phyloP scores from a whole-genome alignment of 768 basidiomycete genomes.

The Leccinum subgranulosum region DNA sequence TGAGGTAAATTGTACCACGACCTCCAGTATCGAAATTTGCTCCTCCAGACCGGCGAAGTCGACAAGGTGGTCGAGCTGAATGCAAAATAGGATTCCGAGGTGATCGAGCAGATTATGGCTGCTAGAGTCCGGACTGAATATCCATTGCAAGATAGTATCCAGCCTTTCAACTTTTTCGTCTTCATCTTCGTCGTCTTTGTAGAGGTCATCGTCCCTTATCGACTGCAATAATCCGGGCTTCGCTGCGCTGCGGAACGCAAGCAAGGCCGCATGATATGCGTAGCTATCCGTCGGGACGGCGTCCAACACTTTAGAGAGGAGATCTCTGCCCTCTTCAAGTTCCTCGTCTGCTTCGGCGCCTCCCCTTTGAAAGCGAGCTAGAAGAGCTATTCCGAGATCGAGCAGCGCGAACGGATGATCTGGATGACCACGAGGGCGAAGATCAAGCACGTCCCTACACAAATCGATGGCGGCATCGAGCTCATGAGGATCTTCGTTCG shows the following conservation, averaged over 20 bases:
- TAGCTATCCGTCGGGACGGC: neutral
- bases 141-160: neutral
- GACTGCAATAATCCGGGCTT: neutral
- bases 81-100: neutral
- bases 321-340: neutral
- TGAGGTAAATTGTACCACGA: neutral
- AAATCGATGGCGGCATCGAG: slow-evolving; percentile 1
- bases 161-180: neutral
- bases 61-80: neutral
- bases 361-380: neutral
- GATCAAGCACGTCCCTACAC: neutral
- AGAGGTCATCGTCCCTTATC: neutral
- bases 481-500: neutral
- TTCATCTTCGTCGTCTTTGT: neutral
- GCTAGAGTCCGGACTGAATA: neutral
- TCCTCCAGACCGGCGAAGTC: neutral
- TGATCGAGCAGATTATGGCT: neutral
- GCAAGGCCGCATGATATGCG: neutral
- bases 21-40: neutral
- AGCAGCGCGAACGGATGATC: neutral
- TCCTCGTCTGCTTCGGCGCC: neutral
- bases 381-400: neutral
- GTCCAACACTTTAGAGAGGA: neutral
- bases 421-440: neutral
- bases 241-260: neutral